Percentiles rank a stretch among this genome's conserved stretches.
These are phyloP conservation scores for Solanum sitiens DNA, from an alignment of 257 asterid genomes.

Conservation along the genomic window DNA sequence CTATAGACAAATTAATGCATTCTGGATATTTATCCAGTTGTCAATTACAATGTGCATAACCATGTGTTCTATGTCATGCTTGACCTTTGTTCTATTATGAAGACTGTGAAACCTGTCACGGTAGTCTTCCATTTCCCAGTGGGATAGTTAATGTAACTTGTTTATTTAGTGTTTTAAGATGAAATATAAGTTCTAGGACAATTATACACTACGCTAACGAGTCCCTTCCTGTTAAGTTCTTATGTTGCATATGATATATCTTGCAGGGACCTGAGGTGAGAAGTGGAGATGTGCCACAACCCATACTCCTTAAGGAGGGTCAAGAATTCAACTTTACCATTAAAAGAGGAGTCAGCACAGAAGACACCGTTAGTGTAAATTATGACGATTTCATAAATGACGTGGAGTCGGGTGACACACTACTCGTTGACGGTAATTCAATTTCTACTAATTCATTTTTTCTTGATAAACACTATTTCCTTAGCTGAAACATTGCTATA, in stretches of 20 bases:
- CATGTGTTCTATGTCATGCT: not conserved
- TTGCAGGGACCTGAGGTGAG: slow-evolving; percentile 97
- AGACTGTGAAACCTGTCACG: not conserved
- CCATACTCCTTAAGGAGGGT: slow-evolving; percentile 78
- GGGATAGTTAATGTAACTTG: not conserved
- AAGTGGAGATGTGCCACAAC: slow-evolving; percentile 88
- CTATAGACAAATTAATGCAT: not conserved
- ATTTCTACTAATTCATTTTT: not conserved
- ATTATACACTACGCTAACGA: not conserved
- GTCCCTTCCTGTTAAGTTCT: not conserved
- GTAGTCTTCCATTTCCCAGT: not conserved
- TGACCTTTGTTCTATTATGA: not conserved
- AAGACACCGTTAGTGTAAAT: slow-evolving; percentile 93
- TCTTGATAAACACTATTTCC: not conserved
- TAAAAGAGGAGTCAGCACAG: slow-evolving; percentile 70
- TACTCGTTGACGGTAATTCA: slow-evolving; percentile 84
- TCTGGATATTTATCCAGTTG: not conserved
- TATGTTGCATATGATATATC: slow-evolving; percentile 3
- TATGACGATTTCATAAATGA: slow-evolving; percentile 90
- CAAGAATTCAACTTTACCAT: slow-evolving; percentile 91
- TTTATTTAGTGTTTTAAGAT: not conserved
- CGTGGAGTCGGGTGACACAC: slow-evolving; percentile 75
- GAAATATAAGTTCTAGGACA: not conserved
- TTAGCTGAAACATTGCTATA: not conserved
- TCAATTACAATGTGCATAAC: not conserved